Conservation (phyloP, 768 basidiomycete genomes). For the Gloeopeniophorella convolvens region DNA sequence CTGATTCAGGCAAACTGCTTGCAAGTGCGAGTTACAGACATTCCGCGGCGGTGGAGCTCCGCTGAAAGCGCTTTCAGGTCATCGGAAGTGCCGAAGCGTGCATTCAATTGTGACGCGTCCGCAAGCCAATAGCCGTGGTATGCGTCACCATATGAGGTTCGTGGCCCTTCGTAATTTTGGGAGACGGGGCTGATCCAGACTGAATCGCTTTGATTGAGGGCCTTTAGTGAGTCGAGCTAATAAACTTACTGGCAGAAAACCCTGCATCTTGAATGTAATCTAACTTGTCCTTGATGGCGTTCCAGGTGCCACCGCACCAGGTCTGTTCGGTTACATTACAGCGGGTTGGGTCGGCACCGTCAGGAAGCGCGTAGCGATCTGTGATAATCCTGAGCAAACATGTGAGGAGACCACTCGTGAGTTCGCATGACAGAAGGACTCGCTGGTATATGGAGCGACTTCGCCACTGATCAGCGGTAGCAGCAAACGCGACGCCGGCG, state of each 20-base stretch:
- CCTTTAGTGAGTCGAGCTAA: not conserved
- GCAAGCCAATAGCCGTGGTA: conserved; percentile 86
- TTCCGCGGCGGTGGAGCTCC: conserved; percentile 64
- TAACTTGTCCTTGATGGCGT: conserved; percentile 62
- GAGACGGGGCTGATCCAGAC: conserved; percentile 84
- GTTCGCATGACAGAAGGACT: conserved; percentile 17
- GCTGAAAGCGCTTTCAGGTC: conserved; percentile 63
- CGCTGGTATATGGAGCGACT: conserved; percentile 78
- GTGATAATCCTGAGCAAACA: conserved; percentile 47
- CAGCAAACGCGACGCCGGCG: conserved; percentile 38
- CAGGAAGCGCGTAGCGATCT: conserved; percentile 69
- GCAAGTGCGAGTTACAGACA: conserved; percentile 53
- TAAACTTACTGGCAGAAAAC: conserved; percentile 59
- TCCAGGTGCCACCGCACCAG: conserved; percentile 89
- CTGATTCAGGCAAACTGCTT: too few relatives aligned
- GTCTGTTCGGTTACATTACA: conserved; percentile 59
- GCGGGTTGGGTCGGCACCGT: conserved; percentile 40
- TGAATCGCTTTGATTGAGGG: conserved; percentile 20
- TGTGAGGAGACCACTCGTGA: not conserved
- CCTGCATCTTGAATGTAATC: conserved; percentile 82
- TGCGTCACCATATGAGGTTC: conserved; percentile 69
- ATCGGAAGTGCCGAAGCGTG: conserved; percentile 62
- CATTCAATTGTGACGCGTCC: conserved; percentile 61
- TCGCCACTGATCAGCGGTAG: conserved; percentile 69
- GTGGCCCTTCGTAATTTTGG: conserved; percentile 67